A percentile compares a stretch with the other conserved stretches of the same genome.
phyloP scores from a whole-genome alignment of 2,329 filamentous ascomycete genomes.

The Calonectria henricotiae region DNA sequence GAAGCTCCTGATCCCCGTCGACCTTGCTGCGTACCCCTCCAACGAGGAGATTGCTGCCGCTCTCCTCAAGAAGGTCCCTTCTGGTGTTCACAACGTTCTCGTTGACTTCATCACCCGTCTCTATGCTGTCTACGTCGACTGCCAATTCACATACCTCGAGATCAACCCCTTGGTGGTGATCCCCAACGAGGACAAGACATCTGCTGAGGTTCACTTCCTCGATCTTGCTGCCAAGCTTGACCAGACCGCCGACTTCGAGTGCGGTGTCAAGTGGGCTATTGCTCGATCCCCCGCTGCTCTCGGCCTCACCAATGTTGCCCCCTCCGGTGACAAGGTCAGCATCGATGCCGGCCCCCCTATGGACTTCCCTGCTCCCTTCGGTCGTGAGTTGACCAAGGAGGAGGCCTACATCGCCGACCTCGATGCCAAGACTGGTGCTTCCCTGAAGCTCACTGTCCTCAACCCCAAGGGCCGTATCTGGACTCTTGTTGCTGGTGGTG shows the following conservation, averaged over 20 bases:
- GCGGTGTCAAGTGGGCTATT: constrained; percentile 98
- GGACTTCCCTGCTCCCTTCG: constrained; percentile 99
- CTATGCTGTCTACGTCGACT: constrained; percentile 99
- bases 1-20: constrained; percentile 98
- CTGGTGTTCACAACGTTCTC: constrained; percentile 97
- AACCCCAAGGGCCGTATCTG: constrained; percentile 94
- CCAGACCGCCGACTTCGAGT: constrained; percentile 99
- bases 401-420: constrained; percentile 99
- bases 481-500: constrained; percentile 98
- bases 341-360: constrained; percentile 98
- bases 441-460: constrained; percentile 96
- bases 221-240: constrained; percentile 99
- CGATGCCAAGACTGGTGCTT: constrained; percentile 99
- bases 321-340: constrained; percentile 82
- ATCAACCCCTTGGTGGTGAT: constrained; percentile 99
- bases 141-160: constrained; percentile 99
- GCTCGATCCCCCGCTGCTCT: constrained; percentile 92
- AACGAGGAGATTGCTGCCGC: constrained; percentile 92
- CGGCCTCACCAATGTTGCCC: constrained; percentile 80
- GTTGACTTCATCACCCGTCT: constrained; percentile 99
- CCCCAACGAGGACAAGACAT: constrained; percentile 92
- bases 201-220: constrained; percentile 96
- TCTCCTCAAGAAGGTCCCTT: constrained; percentile 93
- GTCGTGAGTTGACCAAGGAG: constrained; percentile 98
- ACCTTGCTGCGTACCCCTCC: constrained; percentile 93